Evolutionary conservation across 1,284 basidiomycete species (phyloP), one percentile per base, ranked within the genome.

Genomic region (Fomitopsis betulina): DNA sequence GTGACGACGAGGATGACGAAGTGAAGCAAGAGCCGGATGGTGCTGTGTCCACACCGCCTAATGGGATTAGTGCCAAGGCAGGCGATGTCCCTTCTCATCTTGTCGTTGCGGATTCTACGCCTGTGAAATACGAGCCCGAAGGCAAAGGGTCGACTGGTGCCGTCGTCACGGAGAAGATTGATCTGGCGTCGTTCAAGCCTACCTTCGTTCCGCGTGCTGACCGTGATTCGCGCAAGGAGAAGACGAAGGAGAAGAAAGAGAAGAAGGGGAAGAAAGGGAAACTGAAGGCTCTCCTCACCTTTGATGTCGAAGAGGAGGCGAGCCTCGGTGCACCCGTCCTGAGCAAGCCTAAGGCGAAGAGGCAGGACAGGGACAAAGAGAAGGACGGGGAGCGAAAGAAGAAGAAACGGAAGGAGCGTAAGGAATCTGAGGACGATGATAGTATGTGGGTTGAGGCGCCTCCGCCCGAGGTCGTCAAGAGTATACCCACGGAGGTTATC

Each of bases 181-280:
- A 91, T 66, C 60, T 83, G 17, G 72, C 76, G 38, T 82, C 84
- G 0, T 94, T 93, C 77, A 90, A 86, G 65, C 92, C 92, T 10
- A 92, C 86, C 0, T 95, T 96, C 65, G 85, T 93, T 12, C 83
- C 84, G 9, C 83, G 85, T 1, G 60, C 72, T 2, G 73, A 72
- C 40, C 71, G 73, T 19, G 67, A 69, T 35, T 63, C 67, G 13
- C 65, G 66, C 12, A 71, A 67, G 55, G 56, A 67, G 21, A 75
- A 76, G 60, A 65, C 69, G 51, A 75, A 77, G 62, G 70, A 72
- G 27, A 75, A 75, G 60, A 68, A 63, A 62, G 62, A 79, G n/a
- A n/a, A n/a, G n/a, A n/a, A n/a, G 60, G 76, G 76, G 62, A 75
- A 75, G 58, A 76, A 75, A 58, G 73, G 71, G 63, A 75, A 77